These are phyloP conservation scores for Fusarium nematophilum DNA, from an alignment of 2,329 filamentous ascomycete species.

Conservation along the genomic window DNA sequence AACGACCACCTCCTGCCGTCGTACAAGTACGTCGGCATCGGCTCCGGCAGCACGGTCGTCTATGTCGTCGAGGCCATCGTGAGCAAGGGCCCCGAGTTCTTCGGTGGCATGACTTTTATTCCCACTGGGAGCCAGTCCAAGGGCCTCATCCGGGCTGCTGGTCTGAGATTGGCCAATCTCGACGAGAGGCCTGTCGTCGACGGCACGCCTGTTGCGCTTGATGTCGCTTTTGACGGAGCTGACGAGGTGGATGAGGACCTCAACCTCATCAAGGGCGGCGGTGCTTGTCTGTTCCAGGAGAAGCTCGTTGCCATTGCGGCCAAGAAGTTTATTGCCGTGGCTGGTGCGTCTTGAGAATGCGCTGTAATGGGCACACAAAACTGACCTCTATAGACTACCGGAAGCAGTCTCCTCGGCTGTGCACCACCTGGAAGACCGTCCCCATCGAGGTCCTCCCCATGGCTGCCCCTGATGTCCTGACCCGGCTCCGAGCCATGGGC, in stretches of 20 bases:
- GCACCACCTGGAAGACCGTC: conserved; percentile 82
- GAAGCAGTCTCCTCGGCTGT: conserved; percentile 83
- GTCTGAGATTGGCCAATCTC: conserved; percentile 80
- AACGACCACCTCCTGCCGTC: conserved; percentile 74
- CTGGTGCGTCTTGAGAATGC: conserved; percentile 63
- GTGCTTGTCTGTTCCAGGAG: conserved; percentile 97
- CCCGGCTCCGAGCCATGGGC: conserved; percentile 78
- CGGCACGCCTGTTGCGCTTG: conserved; percentile 67
- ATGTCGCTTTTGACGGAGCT: conserved; percentile 95
- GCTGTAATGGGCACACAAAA: conserved; percentile 1
- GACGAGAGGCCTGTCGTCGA: conserved; percentile 72
- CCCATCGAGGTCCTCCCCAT: conserved; percentile 95
- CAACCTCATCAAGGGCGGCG: conserved; percentile 98
- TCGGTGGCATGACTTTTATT: conserved; percentile 80
- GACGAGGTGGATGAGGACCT: conserved; percentile 96
- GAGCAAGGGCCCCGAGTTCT: conserved; percentile 65
- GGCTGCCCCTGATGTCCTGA: conserved; percentile 80
- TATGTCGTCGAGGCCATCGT: conserved; percentile 87
- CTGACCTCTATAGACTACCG: conserved; percentile 75
- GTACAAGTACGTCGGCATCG: conserved; percentile 79
- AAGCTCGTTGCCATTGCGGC: conserved; percentile 91
- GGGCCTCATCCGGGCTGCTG: conserved; percentile 83
- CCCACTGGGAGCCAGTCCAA: conserved; percentile 94
- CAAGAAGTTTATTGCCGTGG: conserved; percentile 88
- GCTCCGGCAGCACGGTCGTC: conserved; percentile 83